These are phyloP conservation scores for Debaryomyces prosopidis DNA, from an alignment of 805 yeast genomes.

Conservation along the genomic window DNA sequence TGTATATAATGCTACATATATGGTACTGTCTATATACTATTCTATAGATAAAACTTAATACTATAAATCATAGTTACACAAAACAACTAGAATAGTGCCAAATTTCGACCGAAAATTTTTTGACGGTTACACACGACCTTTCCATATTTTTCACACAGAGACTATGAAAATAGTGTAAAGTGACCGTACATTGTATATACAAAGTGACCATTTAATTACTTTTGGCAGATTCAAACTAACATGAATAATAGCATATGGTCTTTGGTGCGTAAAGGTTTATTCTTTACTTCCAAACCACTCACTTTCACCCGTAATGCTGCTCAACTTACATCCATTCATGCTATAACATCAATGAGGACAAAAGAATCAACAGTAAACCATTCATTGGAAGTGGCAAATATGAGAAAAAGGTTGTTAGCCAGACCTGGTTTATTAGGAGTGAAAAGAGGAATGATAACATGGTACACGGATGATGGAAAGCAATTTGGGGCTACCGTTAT, in stretches of 20 bases:
- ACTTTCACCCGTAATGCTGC: constrained; percentile 35
- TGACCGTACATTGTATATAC: neutral
- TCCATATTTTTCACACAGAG: too few species aligned
- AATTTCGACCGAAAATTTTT: neutral
- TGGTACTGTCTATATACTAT: too few species aligned
- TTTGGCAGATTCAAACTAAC: neutral
- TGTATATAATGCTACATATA: too few species aligned
- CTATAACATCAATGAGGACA: constrained; percentile 50
- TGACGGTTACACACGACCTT: neutral
- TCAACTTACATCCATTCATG: constrained; percentile 49
- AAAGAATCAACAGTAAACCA: constrained; percentile 57
- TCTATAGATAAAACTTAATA: neutral
- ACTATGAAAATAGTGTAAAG: too few species aligned
- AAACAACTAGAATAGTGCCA: constrained; percentile 1
- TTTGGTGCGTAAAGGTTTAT: neutral
- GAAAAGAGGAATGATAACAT: constrained; percentile 89
- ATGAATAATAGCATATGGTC: constrained; percentile 3
- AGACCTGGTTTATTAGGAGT: constrained; percentile 85
- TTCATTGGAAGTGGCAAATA: constrained; percentile 66
- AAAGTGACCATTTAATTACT: neutral
- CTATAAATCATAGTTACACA: constrained; percentile 3
- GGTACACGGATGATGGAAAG: constrained; percentile 69
- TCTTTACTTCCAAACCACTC: neutral
- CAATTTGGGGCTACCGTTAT: constrained; percentile 83
- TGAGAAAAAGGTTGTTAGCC: constrained; percentile 66